phyloP scores from a whole-genome alignment of 768 basidiomycete species.

The Naganishia kalamii region DNA sequence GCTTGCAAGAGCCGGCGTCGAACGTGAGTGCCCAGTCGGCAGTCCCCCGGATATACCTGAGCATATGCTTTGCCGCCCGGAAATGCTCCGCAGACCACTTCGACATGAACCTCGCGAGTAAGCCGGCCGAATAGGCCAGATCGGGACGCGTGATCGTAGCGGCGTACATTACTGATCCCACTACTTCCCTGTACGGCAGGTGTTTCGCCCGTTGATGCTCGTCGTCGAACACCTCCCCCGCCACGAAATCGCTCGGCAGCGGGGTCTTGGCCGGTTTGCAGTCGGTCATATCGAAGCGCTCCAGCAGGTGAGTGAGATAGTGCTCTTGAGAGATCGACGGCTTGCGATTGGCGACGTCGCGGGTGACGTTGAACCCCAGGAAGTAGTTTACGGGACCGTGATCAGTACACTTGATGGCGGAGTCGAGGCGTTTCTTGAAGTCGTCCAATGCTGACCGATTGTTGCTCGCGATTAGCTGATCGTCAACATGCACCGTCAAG shows the following conservation, averaged over 20 bases:
- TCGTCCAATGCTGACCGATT: not conserved
- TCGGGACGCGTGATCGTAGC: slow-evolving; percentile 20
- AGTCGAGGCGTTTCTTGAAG: slow-evolving; percentile 7
- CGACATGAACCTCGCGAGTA: slow-evolving; percentile 3
- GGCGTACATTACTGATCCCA: not conserved
- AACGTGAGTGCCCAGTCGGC: slow-evolving; percentile 17
- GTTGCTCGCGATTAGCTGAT: slow-evolving; percentile 22
- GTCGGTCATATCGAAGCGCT: slow-evolving; percentile 1
- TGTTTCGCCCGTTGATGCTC: too few relatives aligned
- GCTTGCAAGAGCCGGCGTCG: not conserved
- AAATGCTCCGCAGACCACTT: slow-evolving; percentile 19
- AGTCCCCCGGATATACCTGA: slow-evolving; percentile 27
- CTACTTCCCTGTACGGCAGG: not conserved
- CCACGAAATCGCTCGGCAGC: not conserved
- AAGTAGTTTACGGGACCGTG: not conserved
- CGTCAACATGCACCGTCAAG: slow-evolving; percentile 25
- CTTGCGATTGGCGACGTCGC: slow-evolving; percentile 15
- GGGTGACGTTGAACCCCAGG: slow-evolving; percentile 15
- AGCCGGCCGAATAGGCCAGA: slow-evolving; percentile 20
- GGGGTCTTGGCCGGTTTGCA: not conserved
- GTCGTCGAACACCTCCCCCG: too few relatives aligned
- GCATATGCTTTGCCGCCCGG: slow-evolving; percentile 22
- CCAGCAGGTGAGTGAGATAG: slow-evolving; percentile 21
- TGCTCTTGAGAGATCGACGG: slow-evolving; percentile 18
- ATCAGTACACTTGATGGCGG: not conserved